phyloP scores from a whole-genome alignment of 2,329 filamentous ascomycete genomes.

The Pestalotiopsis sp. region DNA sequence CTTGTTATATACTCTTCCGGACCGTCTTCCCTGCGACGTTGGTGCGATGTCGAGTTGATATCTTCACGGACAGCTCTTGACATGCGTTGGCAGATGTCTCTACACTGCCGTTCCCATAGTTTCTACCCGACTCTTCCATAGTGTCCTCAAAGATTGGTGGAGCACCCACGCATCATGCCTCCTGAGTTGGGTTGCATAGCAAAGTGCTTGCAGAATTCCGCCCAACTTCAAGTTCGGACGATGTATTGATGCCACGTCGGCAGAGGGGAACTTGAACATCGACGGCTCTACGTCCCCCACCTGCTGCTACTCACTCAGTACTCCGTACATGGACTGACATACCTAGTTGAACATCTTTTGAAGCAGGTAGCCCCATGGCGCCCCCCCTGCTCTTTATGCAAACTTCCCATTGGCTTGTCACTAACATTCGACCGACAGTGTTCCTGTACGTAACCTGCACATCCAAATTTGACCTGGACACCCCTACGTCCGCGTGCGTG shows the following conservation, averaged over 20 bases:
- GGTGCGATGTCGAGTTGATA: slow-evolving; percentile 9
- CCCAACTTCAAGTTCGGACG: slow-evolving; percentile 18
- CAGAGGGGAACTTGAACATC: slow-evolving; percentile 27
- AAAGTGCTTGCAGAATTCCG: slow-evolving; percentile 16
- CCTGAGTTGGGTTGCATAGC: slow-evolving; percentile 36
- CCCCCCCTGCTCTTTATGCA: slow-evolving; percentile 4
- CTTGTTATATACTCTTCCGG: slow-evolving; percentile 28
- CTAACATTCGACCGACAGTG: slow-evolving; percentile 1
- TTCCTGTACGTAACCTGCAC: slow-evolving; percentile 13
- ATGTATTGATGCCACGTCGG: slow-evolving; percentile 38
- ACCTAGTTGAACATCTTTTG: slow-evolving; percentile 2
- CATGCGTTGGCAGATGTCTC: slow-evolving; percentile 27
- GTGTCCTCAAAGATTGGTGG: slow-evolving; percentile 27
- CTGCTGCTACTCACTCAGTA: slow-evolving; percentile 15
- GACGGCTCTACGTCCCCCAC: slow-evolving; percentile 32
- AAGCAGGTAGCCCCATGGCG: slow-evolving; percentile 1
- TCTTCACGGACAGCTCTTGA: slow-evolving; percentile 21
- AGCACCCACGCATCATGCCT: slow-evolving; percentile 33
- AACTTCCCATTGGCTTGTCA: slow-evolving; percentile 8
- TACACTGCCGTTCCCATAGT: slow-evolving; percentile 28
- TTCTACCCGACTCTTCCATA: slow-evolving; percentile 27
- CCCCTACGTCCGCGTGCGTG: slow-evolving; percentile 22
- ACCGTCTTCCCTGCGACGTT: slow-evolving; percentile 14
- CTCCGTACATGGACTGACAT: slow-evolving; percentile 20
- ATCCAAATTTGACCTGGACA: slow-evolving; percentile 9